Evolutionary conservation across 2,329 filamentous ascomycete species (phyloP), one percentile per base, ranked within the genome.

Genomic region (Clonostachys solani): DNA sequence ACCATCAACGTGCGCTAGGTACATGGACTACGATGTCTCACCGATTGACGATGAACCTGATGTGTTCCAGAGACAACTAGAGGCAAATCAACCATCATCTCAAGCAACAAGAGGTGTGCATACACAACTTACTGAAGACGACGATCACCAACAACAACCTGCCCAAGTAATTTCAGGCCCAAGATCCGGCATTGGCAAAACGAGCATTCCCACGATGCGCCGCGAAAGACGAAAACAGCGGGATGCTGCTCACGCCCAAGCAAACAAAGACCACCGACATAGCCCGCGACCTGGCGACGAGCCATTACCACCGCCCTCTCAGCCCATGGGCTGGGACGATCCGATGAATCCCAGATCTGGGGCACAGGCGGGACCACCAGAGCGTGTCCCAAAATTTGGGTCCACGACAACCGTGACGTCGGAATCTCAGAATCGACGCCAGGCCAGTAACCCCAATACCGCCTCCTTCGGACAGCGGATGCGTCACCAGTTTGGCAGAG

Each of bases 181-280:
- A 50, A 40, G 45, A 43, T 13, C 33, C 61, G 54, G 34, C 56
- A 58, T 36, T 49, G 54, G 44, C 65, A 62, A 43, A 73, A 65
- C 51, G 75, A 71, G 23, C 49, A 78, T 80, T 46, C 73, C 76
- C 18, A 72, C 64, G 56, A 71, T 79, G 70, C 77, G 76, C 38
- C 73, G 73, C 41, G 72, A 78, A 50, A 73, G 71, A 36, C 67
- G 71, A 33, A 70, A 72, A 55, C 68, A 70, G 47, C 69, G 70
- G 18, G 68, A 73, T 7, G 65, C 63, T 2, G 64, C 65, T 8
- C 23, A 29, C 23, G 59, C 61, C 17, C 15, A 38, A 18, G 36
- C 36, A 8, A 38, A 38, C 36, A n/a, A 18, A n/a, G 36, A 38
- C 36, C 36, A 38, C 6, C 23, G 23, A 29, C 23, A 29, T 9